Conservation (phyloP, 75 land plant species). For the Cupressus sempervirens region DNA sequence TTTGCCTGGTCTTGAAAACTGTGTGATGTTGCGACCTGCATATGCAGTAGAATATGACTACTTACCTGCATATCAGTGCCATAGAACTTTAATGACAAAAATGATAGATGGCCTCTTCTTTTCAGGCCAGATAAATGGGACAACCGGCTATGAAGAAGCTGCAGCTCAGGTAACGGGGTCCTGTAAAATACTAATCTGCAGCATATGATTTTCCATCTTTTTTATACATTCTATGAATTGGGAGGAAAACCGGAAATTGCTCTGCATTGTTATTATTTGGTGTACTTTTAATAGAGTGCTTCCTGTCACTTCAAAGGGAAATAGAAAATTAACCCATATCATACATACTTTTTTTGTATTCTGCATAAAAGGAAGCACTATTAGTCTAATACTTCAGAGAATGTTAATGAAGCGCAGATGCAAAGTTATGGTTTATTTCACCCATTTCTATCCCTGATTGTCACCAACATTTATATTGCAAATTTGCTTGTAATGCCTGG, state of each 20-base stretch:
- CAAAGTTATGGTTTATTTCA: background rate
- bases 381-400: background rate
- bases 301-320: background rate
- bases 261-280: background rate
- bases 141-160: slow-evolving; percentile 99
- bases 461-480: background rate
- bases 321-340: background rate
- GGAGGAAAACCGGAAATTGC: background rate
- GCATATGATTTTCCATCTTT: background rate
- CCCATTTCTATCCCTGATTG: background rate
- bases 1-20: slow-evolving; percentile 89
- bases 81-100: slow-evolving; percentile 92
- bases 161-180: slow-evolving; percentile 79
- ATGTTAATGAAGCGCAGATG: background rate
- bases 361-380: background rate
- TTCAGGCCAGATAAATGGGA: slow-evolving; percentile 98
- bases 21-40: slow-evolving; percentile 94
- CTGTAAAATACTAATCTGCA: background rate
- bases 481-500: background rate
- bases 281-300: background rate
- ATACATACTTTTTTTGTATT: background rate
- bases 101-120: slow-evolving; percentile 87
- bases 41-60: slow-evolving; percentile 98
- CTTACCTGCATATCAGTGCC: slow-evolving; percentile 91
- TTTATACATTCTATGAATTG: background rate